phyloP scores from a whole-genome alignment of 2,329 filamentous ascomycete genomes.

The Arthrobotrys pseudoclavata region DNA sequence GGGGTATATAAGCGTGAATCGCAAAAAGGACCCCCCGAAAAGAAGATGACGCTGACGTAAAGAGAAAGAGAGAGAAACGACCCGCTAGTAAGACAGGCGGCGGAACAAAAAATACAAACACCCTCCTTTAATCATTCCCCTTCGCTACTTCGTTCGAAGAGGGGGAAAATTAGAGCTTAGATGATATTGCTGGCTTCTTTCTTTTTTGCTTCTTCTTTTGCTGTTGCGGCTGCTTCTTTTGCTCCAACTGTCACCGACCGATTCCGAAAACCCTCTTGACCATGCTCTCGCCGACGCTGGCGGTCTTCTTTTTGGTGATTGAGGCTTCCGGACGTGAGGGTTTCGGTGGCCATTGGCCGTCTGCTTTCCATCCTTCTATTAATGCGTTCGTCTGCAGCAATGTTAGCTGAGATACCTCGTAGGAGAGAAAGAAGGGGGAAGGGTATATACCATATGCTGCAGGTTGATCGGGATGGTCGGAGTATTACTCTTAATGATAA shows the following conservation, averaged over 20 bases:
- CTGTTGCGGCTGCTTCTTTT: background rate
- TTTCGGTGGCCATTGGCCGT: slow-evolving; percentile 63
- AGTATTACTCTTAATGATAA: slow-evolving; percentile 60
- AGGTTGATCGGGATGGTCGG: slow-evolving; percentile 63
- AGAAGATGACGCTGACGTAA: slow-evolving; percentile 2
- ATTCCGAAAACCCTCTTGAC: slow-evolving; percentile 59
- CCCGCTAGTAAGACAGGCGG: background rate
- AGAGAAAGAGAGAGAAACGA: background rate
- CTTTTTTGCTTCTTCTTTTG: slow-evolving; percentile 5
- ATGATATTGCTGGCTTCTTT: slow-evolving; percentile 4
- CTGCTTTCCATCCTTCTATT: slow-evolving; percentile 63
- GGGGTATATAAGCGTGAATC: slow-evolving; percentile 13
- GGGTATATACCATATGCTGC: slow-evolving; percentile 59
- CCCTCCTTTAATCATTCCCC: background rate
- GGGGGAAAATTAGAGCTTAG: slow-evolving; percentile 8
- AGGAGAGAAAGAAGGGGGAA: background rate
- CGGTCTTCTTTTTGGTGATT: slow-evolving; percentile 61
- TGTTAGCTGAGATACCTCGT: background rate
- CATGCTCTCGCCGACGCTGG: slow-evolving; percentile 55
- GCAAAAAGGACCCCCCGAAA: background rate
- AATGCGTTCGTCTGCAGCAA: slow-evolving; percentile 59
- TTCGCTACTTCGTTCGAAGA: background rate
- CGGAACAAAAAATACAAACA: background rate
- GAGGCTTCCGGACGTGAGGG: slow-evolving; percentile 61
- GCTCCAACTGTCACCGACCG: slow-evolving; percentile 40